Conservation (phyloP, 768 basidiomycete genomes). For the Tricholoma hemisulphureum region DNA sequence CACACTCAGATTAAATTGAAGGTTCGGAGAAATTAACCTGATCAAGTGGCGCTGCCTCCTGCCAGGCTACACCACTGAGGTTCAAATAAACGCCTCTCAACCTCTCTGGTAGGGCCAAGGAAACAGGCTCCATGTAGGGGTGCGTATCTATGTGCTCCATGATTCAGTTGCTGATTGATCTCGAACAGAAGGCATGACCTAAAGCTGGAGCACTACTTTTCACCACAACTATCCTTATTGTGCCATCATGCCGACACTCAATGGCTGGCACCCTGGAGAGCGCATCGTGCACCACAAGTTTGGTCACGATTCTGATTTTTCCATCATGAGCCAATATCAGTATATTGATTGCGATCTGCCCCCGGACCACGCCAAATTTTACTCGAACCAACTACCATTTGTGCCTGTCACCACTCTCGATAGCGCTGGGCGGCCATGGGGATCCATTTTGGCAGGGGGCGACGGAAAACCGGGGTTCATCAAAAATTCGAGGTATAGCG, state of each 20-base stretch:
- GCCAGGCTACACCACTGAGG: too few species aligned
- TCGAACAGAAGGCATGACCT: too few species aligned
- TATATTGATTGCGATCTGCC: slow-evolving; percentile 47
- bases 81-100: too few species aligned
- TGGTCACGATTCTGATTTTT: slow-evolving; percentile 37
- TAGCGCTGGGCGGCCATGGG: slow-evolving; percentile 52
- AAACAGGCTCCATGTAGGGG: too few species aligned
- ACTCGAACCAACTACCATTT: slow-evolving; percentile 49
- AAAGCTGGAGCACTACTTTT: too few species aligned
- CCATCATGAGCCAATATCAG: slow-evolving; percentile 33
- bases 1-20: too few species aligned
- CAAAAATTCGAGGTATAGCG: slow-evolving; percentile 31
- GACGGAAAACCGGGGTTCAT: slow-evolving; percentile 50
- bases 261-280: slow-evolving; percentile 56
- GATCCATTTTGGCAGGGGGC: slow-evolving; percentile 48
- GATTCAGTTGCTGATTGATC: too few species aligned
- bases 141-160: too few species aligned
- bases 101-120: too few species aligned
- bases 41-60: too few species aligned
- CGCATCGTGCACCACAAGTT: slow-evolving; percentile 47
- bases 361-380: slow-evolving; percentile 48
- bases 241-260: slow-evolving; percentile 26
- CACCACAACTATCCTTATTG: too few species aligned
- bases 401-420: slow-evolving; percentile 59
- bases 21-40: too few species aligned